Evolutionary conservation across 2,329 filamentous ascomycete species (phyloP).

Genomic region (Tricladium varicosporioides): DNA sequence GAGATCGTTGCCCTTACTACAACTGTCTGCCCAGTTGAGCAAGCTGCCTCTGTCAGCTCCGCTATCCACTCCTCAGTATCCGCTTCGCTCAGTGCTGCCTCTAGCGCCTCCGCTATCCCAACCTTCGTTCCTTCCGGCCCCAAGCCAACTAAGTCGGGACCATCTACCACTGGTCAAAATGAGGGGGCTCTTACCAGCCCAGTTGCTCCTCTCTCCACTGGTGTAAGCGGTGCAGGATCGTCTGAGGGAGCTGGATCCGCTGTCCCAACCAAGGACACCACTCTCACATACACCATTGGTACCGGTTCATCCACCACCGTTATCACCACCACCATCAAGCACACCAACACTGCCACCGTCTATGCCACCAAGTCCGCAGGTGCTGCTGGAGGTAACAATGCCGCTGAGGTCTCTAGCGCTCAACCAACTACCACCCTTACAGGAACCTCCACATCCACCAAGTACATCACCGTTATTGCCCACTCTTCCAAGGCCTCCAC

Average conservation of each 20-base stretch:
- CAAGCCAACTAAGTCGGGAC: not conserved
- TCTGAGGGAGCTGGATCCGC: not conserved
- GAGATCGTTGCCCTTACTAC: conserved; percentile 43
- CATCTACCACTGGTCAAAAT: not conserved
- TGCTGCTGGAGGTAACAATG: conserved; percentile 2
- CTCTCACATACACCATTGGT: conserved; percentile 42
- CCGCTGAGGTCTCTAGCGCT: not conserved
- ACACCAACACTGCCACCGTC: conserved; percentile 36
- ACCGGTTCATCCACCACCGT: conserved; percentile 42
- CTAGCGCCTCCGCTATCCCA: conserved; percentile 4
- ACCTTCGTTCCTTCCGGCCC: not conserved
- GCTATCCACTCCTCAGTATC: conserved; percentile 37
- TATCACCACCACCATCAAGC: conserved; percentile 42
- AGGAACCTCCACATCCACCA: conserved; percentile 22
- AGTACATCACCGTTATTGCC: conserved; percentile 24
- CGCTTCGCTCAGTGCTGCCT: conserved; percentile 6
- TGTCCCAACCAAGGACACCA: conserved; percentile 17
- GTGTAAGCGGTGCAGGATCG: not conserved
- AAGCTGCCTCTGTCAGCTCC: conserved; percentile 40
- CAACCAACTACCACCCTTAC: conserved; percentile 17
- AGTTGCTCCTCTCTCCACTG: conserved; percentile 13
- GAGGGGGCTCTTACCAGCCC: conserved; percentile 1
- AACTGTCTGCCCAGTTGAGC: conserved; percentile 49
- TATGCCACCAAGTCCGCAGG: conserved; percentile 23
- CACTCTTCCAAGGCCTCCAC: conserved; percentile 3